Base-by-base conservation (phyloP, 1,284 basidiomycete genomes). In the Pascua guehoae region DNA sequence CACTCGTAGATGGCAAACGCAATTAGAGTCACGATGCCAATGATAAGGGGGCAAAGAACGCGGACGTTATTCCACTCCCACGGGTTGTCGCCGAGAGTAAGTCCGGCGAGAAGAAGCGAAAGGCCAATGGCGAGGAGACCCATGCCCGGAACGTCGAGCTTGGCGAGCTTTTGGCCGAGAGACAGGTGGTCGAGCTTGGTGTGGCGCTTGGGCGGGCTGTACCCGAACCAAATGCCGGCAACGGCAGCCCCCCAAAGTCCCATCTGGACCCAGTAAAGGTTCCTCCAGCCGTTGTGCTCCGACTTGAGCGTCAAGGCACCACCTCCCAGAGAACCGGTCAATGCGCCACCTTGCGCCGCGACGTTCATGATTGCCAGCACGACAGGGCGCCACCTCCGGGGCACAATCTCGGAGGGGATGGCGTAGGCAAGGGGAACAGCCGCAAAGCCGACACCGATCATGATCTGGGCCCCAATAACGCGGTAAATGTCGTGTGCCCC, bases 251-350 rank as follows among this genome's bases (percentile, higher is more conserved):
- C 57, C 57, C 57, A 59, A 0, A 59, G 18, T 1, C 41, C 57
- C 57, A 59, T 59, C 36, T 59, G 57, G 8, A 55, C 16, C 57
- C 57, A 59, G 36, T 41, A 59, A 11, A 55, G 47, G 40, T 59
- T 49, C 12, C 53, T 41, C 57, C 57, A 59, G 12, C 57, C 57
- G 1, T 18, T 46, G 17, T 41, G 53, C 0, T 12, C 17, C 2
- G 42, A 49, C 5, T 14, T 32, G 12, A 41, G 39, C 0, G 41
- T 41, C 4, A 55, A 36, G 0, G 57, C 57, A 2, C 57, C 57
- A 2, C 42, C 46, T n/a, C 15, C 52, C 51, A 58, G 16, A 15
- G 56, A 47, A 2, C 47, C 48, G 0, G 18, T 36, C 5, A 46
- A 1, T 11, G 56, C 48, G 0, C 52, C 56, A 7, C 41, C 9